A percentile compares a stretch with the other conserved stretches of the same genome.
Conservation (phyloP, 768 basidiomycete species). For the Suillus subaureus region DNA sequence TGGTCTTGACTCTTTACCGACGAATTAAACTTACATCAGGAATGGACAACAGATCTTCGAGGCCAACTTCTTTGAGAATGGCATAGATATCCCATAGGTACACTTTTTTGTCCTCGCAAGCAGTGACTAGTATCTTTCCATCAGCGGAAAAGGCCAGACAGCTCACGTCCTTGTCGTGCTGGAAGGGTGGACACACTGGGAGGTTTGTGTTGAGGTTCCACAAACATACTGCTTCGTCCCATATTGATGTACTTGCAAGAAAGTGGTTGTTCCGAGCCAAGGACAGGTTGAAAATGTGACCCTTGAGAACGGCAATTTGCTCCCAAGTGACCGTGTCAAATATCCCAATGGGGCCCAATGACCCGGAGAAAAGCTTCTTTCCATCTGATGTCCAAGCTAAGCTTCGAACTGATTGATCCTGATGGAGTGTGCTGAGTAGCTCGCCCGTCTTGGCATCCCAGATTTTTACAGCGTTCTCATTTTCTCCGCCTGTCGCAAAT, state of each 20-base stretch:
- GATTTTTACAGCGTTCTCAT: neutral
- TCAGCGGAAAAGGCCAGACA: neutral
- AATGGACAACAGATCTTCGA: neutral
- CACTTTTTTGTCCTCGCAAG: neutral
- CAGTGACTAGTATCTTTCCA: neutral
- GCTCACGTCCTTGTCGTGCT: neutral
- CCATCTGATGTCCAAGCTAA: neutral
- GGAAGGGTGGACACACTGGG: neutral
- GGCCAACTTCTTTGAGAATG: neutral
- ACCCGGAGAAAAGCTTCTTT: neutral
- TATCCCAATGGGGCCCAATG: too few species aligned
- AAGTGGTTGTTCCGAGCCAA: neutral
- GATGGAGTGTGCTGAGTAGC: neutral
- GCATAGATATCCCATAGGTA: neutral
- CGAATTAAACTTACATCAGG: neutral
- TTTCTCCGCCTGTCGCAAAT: neutral
- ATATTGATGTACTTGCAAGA: neutral
- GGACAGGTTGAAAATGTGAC: neutral
- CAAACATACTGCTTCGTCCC: neutral
- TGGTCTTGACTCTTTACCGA: neutral
- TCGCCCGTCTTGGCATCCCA: neutral
- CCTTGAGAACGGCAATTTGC: too few species aligned
- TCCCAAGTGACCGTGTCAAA: too few species aligned
- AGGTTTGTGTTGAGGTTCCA: neutral
- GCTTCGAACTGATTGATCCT: constrained; percentile 1